Evolutionary conservation across 805 yeast genomes (phyloP), one percentile per base, ranked within the genome.

Genomic region (Kodamaea nitidulidarum): DNA sequence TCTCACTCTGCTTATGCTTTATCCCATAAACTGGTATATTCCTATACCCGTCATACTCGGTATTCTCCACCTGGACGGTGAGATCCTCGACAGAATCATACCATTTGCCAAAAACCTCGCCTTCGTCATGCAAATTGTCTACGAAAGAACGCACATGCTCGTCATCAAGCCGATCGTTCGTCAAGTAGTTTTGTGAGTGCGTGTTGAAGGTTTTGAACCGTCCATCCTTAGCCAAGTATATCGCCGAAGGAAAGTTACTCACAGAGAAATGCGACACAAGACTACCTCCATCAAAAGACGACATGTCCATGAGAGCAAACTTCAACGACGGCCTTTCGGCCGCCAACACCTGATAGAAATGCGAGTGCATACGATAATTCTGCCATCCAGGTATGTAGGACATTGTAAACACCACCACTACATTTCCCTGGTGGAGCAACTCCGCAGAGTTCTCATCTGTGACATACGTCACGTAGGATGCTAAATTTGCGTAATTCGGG

Each of bases 291-390:
- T 40, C 51, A 10, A 46, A 46, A 7, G 49, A 43, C 17, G 54
- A 60, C 9, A 55, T 42, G 37, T 59, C 61, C 2, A 57, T 55
- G 3, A 64, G 30, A 1, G 52, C 56, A 44, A 63, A 60, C 9
- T 42, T 35, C 3, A 56, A 30, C 25, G 42, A 15, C 8, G 45
- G 29, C 20, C 27, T 16, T 27, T 44, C 30, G 14, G 20, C n/a
- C 9, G 65, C 57, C n/a, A 63, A 39, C 35, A 38, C 38, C 40
- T 64, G 69, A 43, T 51, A 61, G 39, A 60, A 64, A 41, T 68
- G 73, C 4, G 47, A 38, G 2, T 70, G 70, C 33, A 50, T 54
- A 25, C 54, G 44, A 40, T 51, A 55, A n/a, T 55, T 52, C 21
- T 46, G 43, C 71, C 72, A 68, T 9, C 52, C 67, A 4, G 43